phyloP scores from a whole-genome alignment of 2,329 filamentous ascomycete species.

The Dactylonectria macrodidyma region DNA sequence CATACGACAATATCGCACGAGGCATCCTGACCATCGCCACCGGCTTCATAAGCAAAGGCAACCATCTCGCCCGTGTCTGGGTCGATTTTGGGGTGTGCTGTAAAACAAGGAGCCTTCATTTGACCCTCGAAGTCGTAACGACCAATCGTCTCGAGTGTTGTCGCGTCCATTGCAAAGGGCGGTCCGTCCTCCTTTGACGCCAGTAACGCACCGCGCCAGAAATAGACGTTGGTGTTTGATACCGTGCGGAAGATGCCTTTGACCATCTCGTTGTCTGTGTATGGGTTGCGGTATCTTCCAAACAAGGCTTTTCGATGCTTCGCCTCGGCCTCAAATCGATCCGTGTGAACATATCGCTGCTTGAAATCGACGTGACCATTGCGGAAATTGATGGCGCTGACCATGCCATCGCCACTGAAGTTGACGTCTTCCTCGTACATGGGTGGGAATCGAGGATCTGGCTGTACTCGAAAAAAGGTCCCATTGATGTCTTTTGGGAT shows the following conservation, averaged over 20 bases:
- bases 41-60: constrained; percentile 13
- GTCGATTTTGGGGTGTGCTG: constrained; percentile 19
- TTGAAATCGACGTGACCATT: constrained; percentile 21
- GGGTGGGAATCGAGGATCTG: constrained; percentile 32
- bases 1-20: constrained; percentile 3
- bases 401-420: constrained; percentile 34
- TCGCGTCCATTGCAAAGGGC: constrained; percentile 12
- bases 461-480: constrained; percentile 33
- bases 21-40: constrained; percentile 7
- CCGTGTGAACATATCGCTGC: constrained; percentile 14
- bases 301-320: constrained; percentile 21
- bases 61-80: constrained; percentile 12
- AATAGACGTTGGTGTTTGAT: constrained; percentile 15
- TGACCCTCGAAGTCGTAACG: constrained; percentile 15
- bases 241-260: constrained; percentile 7
- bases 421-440: constrained; percentile 30
- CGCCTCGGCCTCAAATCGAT: constrained; percentile 7
- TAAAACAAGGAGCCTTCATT: constrained; percentile 13
- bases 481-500: constrained; percentile 32
- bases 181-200: constrained; percentile 17
- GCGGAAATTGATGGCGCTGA: constrained; percentile 21
- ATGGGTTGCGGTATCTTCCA: constrained; percentile 24
- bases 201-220: constrained; percentile 8
- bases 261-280: constrained; percentile 21
- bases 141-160: constrained; percentile 16